Evolutionary conservation across 352 stramenopile genomes (phyloP).

Genomic region (Phytophthora megakarya): DNA sequence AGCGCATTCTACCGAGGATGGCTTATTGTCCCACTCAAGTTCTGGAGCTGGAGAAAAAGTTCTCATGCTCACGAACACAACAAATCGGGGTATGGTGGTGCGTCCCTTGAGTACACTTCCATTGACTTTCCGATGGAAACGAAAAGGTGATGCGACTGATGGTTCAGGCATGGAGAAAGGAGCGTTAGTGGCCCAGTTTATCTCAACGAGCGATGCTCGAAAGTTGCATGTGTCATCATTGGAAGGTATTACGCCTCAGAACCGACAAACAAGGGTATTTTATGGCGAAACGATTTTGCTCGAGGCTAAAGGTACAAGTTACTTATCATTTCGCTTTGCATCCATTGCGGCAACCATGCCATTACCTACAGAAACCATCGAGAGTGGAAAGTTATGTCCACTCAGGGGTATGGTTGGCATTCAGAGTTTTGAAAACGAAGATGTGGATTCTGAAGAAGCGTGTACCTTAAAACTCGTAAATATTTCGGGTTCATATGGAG

Average conservation of each 20-base stretch:
- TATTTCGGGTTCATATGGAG: conserved; percentile 63
- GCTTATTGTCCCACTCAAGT: neutral
- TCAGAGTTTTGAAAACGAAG: conserved; percentile 56
- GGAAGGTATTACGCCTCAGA: neutral
- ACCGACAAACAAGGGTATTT: conserved; percentile 40
- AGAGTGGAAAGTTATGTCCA: conserved; percentile 60
- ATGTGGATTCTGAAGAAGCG: conserved; percentile 35
- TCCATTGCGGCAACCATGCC: conserved; percentile 58
- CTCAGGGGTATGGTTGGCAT: conserved; percentile 76
- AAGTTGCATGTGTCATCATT: conserved; percentile 19
- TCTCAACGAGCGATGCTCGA: conserved; percentile 37
- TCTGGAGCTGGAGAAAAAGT: conserved; percentile 19
- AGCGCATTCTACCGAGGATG: conserved; percentile 6
- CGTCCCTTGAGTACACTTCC: conserved; percentile 77
- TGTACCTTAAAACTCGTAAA: conserved; percentile 74
- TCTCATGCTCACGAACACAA: conserved; percentile 68
- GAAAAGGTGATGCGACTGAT: conserved; percentile 3
- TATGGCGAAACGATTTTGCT: conserved; percentile 57
- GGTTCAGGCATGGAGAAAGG: conserved; percentile 10
- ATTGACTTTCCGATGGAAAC: conserved; percentile 63
- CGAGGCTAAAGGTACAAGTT: conserved; percentile 49
- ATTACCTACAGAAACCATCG: conserved; percentile 58
- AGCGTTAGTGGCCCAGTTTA: conserved; percentile 34
- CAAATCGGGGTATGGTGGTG: conserved; percentile 53
- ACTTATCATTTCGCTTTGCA: conserved; percentile 75